A percentile compares a stretch with the other conserved stretches of the same genome.
phyloP scores from a whole-genome alignment of 257 asterid genomes.

The Buddleja alternifolia region DNA sequence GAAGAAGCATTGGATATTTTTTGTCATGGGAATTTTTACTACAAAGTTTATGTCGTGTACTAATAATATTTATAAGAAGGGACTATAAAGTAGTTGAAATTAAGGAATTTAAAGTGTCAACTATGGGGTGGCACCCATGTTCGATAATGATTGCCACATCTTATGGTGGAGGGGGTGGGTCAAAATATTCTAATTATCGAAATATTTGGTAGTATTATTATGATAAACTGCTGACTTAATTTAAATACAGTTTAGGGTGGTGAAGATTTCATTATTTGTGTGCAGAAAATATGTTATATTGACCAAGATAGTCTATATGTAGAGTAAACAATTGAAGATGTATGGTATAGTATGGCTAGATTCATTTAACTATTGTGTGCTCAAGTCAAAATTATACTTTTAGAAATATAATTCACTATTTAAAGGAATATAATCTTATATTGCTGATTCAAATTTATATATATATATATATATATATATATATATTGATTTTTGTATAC shows the following conservation, averaged over 20 bases:
- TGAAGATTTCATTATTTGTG: not conserved
- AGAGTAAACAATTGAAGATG: not conserved
- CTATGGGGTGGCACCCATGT: slow-evolving; percentile 31
- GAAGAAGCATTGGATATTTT: too few species aligned
- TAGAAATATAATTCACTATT: slow-evolving; percentile 13
- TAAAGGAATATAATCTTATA: slow-evolving; percentile 25
- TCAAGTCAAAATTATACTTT: slow-evolving; percentile 17
- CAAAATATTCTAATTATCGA: slow-evolving; percentile 9
- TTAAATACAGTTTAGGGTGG: not conserved
- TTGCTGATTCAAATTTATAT: slow-evolving; percentile 5
- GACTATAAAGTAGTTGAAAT: slow-evolving; percentile 7
- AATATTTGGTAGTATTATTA: not conserved
- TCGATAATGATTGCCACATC: slow-evolving; percentile 45
- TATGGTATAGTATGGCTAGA: not conserved
- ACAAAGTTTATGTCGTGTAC: too few species aligned
- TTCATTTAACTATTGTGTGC: not conserved
- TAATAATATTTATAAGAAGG: not conserved
- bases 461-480: too few species aligned
- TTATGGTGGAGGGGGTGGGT: slow-evolving; percentile 15
- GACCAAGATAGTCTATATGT: slow-evolving; percentile 22
- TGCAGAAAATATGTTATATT: not conserved
- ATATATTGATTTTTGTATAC: too few species aligned
- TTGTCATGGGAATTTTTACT: too few species aligned
- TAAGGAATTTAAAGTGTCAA: slow-evolving; percentile 22
- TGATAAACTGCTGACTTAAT: not conserved